phyloP scores from a whole-genome alignment of 1,284 basidiomycete genomes.

The Hemileia vastatrix region DNA sequence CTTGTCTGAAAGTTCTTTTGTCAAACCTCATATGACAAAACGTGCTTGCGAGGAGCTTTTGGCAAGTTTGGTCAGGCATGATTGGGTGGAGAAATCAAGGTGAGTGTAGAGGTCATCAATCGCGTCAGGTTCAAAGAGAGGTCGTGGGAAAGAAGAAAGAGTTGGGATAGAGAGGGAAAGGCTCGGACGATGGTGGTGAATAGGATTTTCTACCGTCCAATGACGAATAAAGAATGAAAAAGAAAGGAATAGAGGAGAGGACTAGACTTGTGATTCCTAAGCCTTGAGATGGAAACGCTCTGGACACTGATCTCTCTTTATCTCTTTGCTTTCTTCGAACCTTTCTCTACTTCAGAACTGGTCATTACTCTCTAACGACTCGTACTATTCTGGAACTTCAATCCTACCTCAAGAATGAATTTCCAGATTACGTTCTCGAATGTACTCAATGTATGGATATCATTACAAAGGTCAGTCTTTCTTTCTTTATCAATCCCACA shows the following conservation, averaged over 20 bases:
- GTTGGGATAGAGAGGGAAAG: no score
- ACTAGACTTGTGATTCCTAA: no score
- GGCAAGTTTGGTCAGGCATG: conserved; percentile 66
- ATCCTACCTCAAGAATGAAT: conserved; percentile 63
- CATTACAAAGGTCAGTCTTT: conserved; percentile 29
- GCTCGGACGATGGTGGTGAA: no score
- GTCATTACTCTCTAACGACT: conserved; percentile 65
- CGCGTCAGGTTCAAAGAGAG: no score
- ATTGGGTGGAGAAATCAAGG: conserved; percentile 69
- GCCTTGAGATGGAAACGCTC: no score
- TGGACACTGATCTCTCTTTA: not conserved
- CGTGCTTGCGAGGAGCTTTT: conserved; percentile 63
- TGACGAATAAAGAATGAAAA: no score
- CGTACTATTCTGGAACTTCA: conserved; percentile 64
- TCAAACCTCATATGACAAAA: conserved; percentile 57
- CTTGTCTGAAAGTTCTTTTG: conserved; percentile 59
- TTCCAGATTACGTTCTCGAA: conserved; percentile 56
- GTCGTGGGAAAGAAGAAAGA: no score
- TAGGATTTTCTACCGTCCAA: no score
- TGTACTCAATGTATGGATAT: conserved; percentile 68
- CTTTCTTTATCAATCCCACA: not conserved
- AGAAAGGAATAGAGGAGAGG: no score
- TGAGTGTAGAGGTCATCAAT: no score
- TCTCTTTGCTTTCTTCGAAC: conserved; percentile 10
- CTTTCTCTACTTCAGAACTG: conserved; percentile 40